Evolutionary conservation across 176 grass and related monocot species (phyloP), one percentile per base, ranked within the genome.

Genomic region (Lolium rigidum): DNA sequence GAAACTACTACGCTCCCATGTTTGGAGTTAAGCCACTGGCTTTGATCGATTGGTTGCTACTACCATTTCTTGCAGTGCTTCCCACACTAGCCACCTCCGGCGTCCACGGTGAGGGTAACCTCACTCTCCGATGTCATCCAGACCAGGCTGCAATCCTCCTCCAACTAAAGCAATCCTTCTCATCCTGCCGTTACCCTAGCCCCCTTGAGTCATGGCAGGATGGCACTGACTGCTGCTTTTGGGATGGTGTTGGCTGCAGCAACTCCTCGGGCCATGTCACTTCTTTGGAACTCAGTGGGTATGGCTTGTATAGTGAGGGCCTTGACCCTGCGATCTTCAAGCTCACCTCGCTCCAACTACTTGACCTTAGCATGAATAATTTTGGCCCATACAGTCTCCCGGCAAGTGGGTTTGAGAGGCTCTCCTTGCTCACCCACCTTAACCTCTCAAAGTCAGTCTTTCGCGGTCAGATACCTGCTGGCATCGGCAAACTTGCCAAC

Each of bases 91-190:
- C 64, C 28, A 67, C 7, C 62, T 66, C 62, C 62, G 2, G 0
- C 25, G 1, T 0, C 62, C 25, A 61, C 3, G 20, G 54, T 56
- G 54, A 56, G 1, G 3, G 54, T 56, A 56, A 20, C 16, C 54
- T 7, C 5, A 7, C 17, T 56, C 6, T 56, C 54, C 54, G 17
- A 2, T 56, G 54, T 3, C 15, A 56, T 56, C 54, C 54, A 7
- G 17, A 56, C 15, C 17, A 56, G 6, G 54, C 54, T 56, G 15
- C 54, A 18, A 20, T 0, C 5, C 54, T 56, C 1, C 54, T 62
- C 15, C 54, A 74, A 4, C 70, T 83, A 6, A 74, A 74, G 39
- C 9, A 74, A 7, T 61, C 69, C 5, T 83, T 74, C 54, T 72
- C 69, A 8, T 74, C 62, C 38, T 59, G 5, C 62, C 54, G 17